Evolutionary conservation across 768 basidiomycete species (phyloP).

Genomic region (Xerocomus brunneocitrinus): DNA sequence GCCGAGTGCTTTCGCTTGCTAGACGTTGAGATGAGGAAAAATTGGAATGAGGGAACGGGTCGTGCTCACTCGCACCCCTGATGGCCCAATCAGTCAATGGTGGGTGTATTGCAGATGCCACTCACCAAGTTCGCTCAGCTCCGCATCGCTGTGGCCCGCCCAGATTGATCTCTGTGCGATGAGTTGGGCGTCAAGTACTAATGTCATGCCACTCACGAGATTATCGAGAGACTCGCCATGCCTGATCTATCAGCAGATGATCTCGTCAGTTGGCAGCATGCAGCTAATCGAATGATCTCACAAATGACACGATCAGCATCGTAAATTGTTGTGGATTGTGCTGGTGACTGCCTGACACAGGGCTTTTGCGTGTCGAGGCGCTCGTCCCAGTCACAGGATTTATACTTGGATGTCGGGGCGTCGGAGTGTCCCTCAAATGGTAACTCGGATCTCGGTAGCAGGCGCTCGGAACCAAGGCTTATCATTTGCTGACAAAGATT

Average conservation of each 20-base stretch:
- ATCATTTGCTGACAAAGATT: too few species aligned
- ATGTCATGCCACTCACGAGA: constrained; percentile 39
- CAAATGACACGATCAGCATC: constrained; percentile 25
- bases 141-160: constrained; percentile 75
- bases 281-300: constrained; percentile 8
- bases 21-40: not conserved
- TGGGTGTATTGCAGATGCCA: not conserved
- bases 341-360: not conserved
- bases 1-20: constrained; percentile 67
- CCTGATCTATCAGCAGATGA: constrained; percentile 44
- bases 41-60: not conserved
- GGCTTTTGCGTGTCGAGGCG: not conserved
- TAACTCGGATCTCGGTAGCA: not conserved
- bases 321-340: not conserved
- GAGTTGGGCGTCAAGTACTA: not conserved
- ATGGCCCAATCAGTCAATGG: constrained; percentile 2
- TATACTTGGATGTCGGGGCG: too few species aligned
- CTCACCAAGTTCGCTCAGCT: constrained; percentile 70
- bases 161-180: constrained; percentile 44
- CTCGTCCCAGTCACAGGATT: not conserved
- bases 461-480: not conserved
- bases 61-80: constrained; percentile 52
- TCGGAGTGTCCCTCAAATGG: not conserved
- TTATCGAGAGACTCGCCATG: constrained; percentile 81
- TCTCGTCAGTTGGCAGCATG: not conserved